These are phyloP conservation scores for Cladosporium austrohemisphaericum DNA, from an alignment of 2,329 filamentous ascomycete genomes.

Conservation along the genomic window DNA sequence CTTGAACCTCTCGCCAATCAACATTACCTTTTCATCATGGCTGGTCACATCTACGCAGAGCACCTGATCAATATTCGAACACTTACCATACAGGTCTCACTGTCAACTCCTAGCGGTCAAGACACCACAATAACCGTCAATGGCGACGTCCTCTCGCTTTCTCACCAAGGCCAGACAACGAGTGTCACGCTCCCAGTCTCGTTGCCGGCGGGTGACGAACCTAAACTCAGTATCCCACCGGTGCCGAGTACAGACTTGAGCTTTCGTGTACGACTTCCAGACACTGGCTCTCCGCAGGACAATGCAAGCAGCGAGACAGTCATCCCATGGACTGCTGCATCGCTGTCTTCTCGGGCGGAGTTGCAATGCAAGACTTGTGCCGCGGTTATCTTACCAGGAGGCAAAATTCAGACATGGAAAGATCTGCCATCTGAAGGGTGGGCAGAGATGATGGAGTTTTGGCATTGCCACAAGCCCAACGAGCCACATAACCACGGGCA, in stretches of 20 bases:
- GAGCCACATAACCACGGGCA: conserved; percentile 51
- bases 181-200: conserved; percentile 46
- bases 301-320: conserved; percentile 25
- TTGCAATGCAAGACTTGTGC: conserved; percentile 30
- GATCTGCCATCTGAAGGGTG: conserved; percentile 94
- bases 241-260: conserved; percentile 49
- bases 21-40: no score
- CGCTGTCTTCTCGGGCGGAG: conserved; percentile 26
- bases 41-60: conserved; percentile 55
- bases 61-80: conserved; percentile 59
- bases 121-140: conserved; percentile 44
- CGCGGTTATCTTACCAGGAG: conserved; percentile 23
- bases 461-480: conserved; percentile 94
- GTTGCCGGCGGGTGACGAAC: conserved; percentile 37
- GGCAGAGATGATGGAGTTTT: conserved; percentile 99
- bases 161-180: conserved; percentile 44
- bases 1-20: not conserved
- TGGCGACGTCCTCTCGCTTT: conserved; percentile 41
- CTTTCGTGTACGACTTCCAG: conserved; percentile 52
- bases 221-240: conserved; percentile 48
- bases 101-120: conserved; percentile 43
- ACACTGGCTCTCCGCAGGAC: conserved; percentile 22
- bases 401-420: conserved; percentile 65
- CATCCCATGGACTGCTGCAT: conserved; percentile 43
- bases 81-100: conserved; percentile 54